Evolutionary conservation across 2,329 filamentous ascomycete genomes (phyloP), one percentile per base, ranked within the genome.

Genomic region (Cladosporium sp.): DNA sequence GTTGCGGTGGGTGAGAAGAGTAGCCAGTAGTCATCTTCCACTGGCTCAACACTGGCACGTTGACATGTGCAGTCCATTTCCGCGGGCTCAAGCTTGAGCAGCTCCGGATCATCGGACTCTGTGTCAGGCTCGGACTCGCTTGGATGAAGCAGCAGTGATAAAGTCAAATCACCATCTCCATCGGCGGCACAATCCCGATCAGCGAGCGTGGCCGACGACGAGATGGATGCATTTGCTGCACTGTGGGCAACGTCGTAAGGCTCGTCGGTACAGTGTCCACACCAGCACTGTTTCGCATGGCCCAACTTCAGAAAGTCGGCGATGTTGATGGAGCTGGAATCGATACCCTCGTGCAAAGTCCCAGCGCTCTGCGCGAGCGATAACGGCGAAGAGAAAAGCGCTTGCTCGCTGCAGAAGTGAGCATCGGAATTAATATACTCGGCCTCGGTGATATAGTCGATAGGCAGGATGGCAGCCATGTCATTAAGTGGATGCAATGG

Each of bases 281-380:
- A 74, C 70, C 70, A 72, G 69, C 73, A 75, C 25, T 71, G 68
- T 64, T 70, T 67, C 4, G 69, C 72, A 43, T 75, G 73, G n/a
- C 72, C 73, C 67, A 72, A 67, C 25, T 69, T 69, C 32, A 74
- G 64, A 63, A 75, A 74, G 14, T 67, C 69, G 13, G 69, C 68
- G 30, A 74, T 65, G 49, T 73, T 70, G 56, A 70, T 70, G n/a
- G 66, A 56, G 61, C 66, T 70, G 18, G 32, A 23, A 6, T 64
- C 26, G 14, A n/a, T 6, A 8, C 10, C 56, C 18, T 39, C 30
- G 13, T 28, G 7, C 36, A 14, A 23, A 13, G 48, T 16, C 57
- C 57, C 8, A 30, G 58, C 34, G 43, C 62, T 51, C 11, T 63
- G 25, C 6, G 69, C 64, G 6, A 67, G 51, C 10, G 51, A 48